Conservation (phyloP, 2,329 filamentous ascomycete species). For the Aureobasidium vineae region DNA sequence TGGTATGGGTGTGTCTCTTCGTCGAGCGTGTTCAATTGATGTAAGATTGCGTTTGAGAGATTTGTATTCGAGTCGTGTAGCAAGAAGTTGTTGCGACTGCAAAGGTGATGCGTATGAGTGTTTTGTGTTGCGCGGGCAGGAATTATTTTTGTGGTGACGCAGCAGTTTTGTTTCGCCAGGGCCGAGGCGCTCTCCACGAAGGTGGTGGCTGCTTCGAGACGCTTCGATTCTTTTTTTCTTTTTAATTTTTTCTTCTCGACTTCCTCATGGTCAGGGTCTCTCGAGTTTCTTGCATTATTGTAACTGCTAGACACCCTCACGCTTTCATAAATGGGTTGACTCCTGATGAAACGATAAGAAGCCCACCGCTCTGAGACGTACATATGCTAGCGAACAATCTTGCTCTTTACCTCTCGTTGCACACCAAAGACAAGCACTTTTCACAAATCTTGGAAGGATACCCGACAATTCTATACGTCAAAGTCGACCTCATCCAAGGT, state of each 20-base stretch:
- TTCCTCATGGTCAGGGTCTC: neutral
- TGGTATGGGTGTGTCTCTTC: neutral
- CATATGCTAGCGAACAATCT: neutral
- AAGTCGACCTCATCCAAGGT: too few species aligned
- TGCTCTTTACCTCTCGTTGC: neutral
- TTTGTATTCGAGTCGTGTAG: neutral
- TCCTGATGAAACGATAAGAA: too few species aligned
- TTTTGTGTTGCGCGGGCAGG: neutral
- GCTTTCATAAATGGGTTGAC: neutral
- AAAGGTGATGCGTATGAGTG: neutral
- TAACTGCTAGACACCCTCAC: neutral
- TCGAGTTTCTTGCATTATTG: neutral
- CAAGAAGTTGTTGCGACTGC: neutral
- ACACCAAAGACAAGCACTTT: too few species aligned
- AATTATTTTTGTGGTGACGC: constrained; percentile 24
- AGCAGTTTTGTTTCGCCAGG: neutral
- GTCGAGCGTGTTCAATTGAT: neutral
- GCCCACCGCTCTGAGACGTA: too few species aligned
- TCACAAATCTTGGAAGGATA: too few species aligned
- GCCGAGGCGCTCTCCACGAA: constrained; percentile 18
- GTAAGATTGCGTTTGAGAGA: neutral
- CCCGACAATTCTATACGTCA: too few species aligned
- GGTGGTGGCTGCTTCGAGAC: constrained; percentile 27
- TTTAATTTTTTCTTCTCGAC: neutral
- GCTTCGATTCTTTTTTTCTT: constrained; percentile 25